phyloP scores from a whole-genome alignment of 306 rosid genomes.

The Cicer arietinum region DNA sequence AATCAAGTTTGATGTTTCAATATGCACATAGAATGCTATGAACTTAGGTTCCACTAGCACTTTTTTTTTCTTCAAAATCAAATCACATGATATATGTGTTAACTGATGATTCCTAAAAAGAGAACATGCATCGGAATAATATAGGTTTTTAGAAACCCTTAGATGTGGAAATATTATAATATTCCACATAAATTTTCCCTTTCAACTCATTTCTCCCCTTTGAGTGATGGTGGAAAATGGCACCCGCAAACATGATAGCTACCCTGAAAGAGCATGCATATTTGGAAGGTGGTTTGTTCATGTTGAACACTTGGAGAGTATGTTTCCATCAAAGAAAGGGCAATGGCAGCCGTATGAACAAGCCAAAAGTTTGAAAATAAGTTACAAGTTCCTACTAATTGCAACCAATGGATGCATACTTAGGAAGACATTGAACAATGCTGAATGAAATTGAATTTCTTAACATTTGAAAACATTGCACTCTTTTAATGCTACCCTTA shows the following conservation, averaged over 20 bases:
- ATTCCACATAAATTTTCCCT: slow-evolving; percentile 4
- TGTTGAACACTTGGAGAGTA: slow-evolving; percentile 96
- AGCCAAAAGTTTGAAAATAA: slow-evolving; percentile 34
- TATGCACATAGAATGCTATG: slow-evolving; percentile 17
- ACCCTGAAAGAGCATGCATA: slow-evolving; percentile 22
- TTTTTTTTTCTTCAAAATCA: slow-evolving; percentile 22
- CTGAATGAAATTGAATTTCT: not conserved
- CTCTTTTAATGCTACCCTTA: not conserved
- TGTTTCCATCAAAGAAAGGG: slow-evolving; percentile 99
- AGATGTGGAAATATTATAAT: slow-evolving; percentile 1
- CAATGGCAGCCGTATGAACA: slow-evolving; percentile 94
- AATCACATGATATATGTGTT: not conserved
- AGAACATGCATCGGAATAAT: not conserved
- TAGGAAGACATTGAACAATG: slow-evolving; percentile 23
- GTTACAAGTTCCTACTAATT: slow-evolving; percentile 25
- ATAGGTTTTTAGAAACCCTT: not conserved
- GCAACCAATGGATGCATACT: slow-evolving; percentile 29
- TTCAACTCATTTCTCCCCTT: not conserved
- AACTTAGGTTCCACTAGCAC: not conserved
- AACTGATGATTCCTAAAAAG: slow-evolving; percentile 9
- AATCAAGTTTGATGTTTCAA: slow-evolving; percentile 23
- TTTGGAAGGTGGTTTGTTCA: slow-evolving; percentile 94
- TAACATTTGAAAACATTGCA: not conserved
- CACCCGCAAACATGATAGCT: not conserved
- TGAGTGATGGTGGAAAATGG: not conserved